Conservation (phyloP, 2,329 filamentous ascomycete species). For the Epichloe gansuensis region DNA sequence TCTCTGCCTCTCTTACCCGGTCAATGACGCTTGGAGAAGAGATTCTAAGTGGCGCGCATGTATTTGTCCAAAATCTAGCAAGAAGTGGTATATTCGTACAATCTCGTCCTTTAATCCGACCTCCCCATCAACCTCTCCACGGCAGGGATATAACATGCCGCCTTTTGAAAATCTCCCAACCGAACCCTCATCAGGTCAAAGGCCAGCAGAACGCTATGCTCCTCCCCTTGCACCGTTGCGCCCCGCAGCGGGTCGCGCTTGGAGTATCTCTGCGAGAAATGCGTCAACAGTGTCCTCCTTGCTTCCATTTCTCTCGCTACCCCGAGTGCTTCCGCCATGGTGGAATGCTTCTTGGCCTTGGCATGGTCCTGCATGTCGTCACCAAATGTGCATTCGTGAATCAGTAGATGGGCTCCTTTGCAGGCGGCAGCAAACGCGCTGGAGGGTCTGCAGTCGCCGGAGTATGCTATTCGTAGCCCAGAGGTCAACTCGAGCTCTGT, state of each 20-base stretch:
- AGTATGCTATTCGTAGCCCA: conserved; percentile 81
- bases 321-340: conserved; percentile 71
- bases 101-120: conserved; percentile 6
- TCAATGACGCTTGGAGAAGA: no score
- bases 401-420: conserved; percentile 62
- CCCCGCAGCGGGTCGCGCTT: conserved; percentile 35
- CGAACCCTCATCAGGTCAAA: conserved; percentile 71
- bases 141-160: conserved; percentile 50
- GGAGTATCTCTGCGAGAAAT: conserved; percentile 90
- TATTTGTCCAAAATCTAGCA: background rate
- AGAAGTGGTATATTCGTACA: background rate
- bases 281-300: conserved; percentile 70
- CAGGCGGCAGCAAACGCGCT: conserved; percentile 58
- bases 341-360: conserved; percentile 78
- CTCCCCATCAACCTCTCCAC: conserved; percentile 39
- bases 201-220: conserved; percentile 48
- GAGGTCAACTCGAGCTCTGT: conserved; percentile 66
- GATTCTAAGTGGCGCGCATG: background rate
- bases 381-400: conserved; percentile 95
- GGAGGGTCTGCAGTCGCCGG: conserved; percentile 82
- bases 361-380: conserved; percentile 73
- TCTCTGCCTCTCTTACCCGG: no score
- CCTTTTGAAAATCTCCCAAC: conserved; percentile 56
- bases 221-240: conserved; percentile 21
- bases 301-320: conserved; percentile 72